Evolutionary conservation across 2,329 filamentous ascomycete species (phyloP).

Genomic region (Alternaria atra): DNA sequence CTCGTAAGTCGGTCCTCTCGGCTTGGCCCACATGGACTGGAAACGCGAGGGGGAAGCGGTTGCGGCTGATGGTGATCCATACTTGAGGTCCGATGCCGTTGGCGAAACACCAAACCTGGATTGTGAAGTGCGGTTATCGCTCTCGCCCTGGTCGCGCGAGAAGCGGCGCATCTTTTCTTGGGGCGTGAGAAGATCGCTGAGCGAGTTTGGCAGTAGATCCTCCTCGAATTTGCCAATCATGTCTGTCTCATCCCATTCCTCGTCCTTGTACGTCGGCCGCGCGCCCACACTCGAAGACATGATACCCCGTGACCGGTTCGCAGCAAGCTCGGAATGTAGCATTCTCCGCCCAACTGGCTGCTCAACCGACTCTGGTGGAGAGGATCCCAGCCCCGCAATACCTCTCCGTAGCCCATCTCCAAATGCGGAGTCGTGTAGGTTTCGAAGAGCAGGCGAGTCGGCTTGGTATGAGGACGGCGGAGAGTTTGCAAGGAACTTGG

Average conservation of each 20-base stretch:
- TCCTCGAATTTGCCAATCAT: conserved; percentile 82
- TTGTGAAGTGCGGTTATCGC: conserved; percentile 56
- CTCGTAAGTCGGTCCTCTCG: conserved; percentile 60
- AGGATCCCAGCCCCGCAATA: conserved; percentile 54
- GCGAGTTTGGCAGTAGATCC: conserved; percentile 79
- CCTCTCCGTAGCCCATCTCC: conserved; percentile 71
- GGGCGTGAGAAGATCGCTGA: conserved; percentile 70
- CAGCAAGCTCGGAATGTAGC: conserved; percentile 70
- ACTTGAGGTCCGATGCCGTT: conserved; percentile 54
- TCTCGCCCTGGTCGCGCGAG: conserved; percentile 66
- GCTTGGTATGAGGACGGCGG: conserved; percentile 71
- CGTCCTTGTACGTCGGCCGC: conserved; percentile 53
- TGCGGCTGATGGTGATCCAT: conserved; percentile 61
- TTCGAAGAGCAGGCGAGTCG: conserved; percentile 69
- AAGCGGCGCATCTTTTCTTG: conserved; percentile 68
- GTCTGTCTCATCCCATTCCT: conserved; percentile 61
- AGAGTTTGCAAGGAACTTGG: conserved; percentile 88
- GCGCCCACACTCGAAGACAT: conserved; percentile 69
- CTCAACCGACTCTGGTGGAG: conserved; percentile 69
- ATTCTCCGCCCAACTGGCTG: conserved; percentile 69
- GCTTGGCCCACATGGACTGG: conserved; percentile 63
- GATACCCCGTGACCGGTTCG: conserved; percentile 62
- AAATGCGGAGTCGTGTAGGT: conserved; percentile 72
- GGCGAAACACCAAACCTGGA: conserved; percentile 61
- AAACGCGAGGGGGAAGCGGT: conserved; percentile 69